These are phyloP conservation scores for Boechera retrofracta DNA, from an alignment of 345 rosid species.

Conservation along the genomic window DNA sequence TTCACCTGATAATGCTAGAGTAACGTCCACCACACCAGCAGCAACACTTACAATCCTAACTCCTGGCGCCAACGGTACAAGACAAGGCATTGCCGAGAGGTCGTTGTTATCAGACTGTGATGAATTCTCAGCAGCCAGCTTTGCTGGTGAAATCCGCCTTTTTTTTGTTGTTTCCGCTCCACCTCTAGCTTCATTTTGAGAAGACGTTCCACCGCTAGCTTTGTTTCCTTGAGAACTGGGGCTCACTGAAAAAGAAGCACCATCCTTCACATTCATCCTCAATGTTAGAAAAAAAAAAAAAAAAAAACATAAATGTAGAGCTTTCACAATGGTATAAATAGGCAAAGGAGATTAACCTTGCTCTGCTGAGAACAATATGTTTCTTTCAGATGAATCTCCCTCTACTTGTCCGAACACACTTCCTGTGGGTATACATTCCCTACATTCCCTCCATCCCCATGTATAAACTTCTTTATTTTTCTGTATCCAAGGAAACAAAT, in stretches of 20 bases:
- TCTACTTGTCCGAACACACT: conserved; percentile 63
- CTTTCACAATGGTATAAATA: conserved; percentile 8
- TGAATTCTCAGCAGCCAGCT: conserved; percentile 81
- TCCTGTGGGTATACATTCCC: conserved; percentile 95
- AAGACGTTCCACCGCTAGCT: conserved; percentile 53
- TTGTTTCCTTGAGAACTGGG: conserved; percentile 64
- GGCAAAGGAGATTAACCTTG: conserved; percentile 58
- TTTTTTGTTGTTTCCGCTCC: conserved; percentile 75
- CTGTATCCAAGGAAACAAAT: conserved; percentile 49
- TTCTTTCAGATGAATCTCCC: conserved; percentile 64
- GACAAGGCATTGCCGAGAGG: conserved; percentile 85
- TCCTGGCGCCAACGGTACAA: conserved; percentile 85
- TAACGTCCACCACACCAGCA: conserved; percentile 97
- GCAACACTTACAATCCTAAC: conserved; percentile 83
- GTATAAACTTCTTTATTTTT: conserved; percentile 78
- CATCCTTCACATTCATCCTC: conserved; percentile 27
- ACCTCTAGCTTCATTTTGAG: conserved; percentile 52
- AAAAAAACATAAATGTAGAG: not conserved
- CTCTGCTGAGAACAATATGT: conserved; percentile 57
- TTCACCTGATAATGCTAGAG: conserved; percentile 90
- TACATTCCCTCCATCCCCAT: conserved; percentile 99
- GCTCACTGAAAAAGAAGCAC: conserved; percentile 56
- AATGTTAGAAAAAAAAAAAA: not conserved
- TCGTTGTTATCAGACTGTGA: conserved; percentile 72
- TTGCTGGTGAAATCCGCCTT: conserved; percentile 66